Evolutionary conservation across 1,284 basidiomycete species (phyloP), one percentile per base, ranked within the genome.

Genomic region (Papiliotrema laurentii): DNA sequence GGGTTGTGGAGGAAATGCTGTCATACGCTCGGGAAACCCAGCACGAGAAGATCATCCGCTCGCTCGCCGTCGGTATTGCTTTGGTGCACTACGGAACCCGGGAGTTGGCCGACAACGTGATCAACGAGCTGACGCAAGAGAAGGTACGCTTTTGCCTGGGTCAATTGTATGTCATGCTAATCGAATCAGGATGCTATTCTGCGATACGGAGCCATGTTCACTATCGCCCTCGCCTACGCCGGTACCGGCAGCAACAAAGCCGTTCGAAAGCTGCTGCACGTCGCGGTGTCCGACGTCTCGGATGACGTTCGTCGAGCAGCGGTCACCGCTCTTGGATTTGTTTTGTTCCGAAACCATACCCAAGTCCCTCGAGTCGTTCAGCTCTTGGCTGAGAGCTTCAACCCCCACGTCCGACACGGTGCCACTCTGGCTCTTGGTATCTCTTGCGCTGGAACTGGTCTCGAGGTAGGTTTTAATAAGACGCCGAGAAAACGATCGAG

Each of bases 11-110:
- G 22, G 93, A 97, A 75, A 97, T 96, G 91, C 76, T 96, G 48
- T 81, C 85, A 39, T 97, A 97, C 67, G 90, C 93, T 21, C 81
- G 86, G 53, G 93, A 97, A 69, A 97, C 93, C 1, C 89, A 93
- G 64, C 93, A 97, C 69, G 93, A 97, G 78, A 97, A 97, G 77
- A 97, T 97, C 64, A 96, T 97, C 53, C 84, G 93, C 45, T 90
- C 91, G 62, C 79, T 97, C 53, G 89, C 90, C 13, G 80, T 97
- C 59, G 93, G 92, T 35, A 79, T 92, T 44, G 89, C 89, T 2
- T 87, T 97, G 68, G 80, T 94, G 53, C 89, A 83, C 74, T 97
- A 94, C 59, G 90, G 89, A 42, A 82, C 85, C 50, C 89, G 93
- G 69, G 90, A 94, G 66, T 82, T 87, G 60, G 92, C 93, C 7